A percentile compares a stretch with the other conserved stretches of the same genome.
Evolutionary conservation across 192 early-diverging fungal genomes (phyloP).

Genomic region (Coemansia asiatica): DNA sequence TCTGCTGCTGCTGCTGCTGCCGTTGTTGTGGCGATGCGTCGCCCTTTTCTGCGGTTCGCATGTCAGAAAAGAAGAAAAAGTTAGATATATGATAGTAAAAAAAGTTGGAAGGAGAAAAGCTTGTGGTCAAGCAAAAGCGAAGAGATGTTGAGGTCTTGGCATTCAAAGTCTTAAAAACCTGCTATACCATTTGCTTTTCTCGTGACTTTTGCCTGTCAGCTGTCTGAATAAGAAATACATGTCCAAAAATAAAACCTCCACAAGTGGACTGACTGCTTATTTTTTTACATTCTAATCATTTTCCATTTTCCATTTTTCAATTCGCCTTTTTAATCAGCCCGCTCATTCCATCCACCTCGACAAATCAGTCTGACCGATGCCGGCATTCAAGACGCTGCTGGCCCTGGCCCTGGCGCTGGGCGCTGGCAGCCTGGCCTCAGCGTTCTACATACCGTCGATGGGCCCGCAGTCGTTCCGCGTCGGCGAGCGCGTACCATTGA

Average conservation of each 20-base stretch:
- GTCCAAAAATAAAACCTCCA: no score
- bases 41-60: constrained; percentile 9
- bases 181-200: no score
- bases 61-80: background rate
- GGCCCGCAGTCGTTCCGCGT: constrained; percentile 42
- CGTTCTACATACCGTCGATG: constrained; percentile 53
- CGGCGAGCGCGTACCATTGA: constrained; percentile 60
- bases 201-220: no score
- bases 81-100: background rate
- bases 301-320: no score
- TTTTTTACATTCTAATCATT: no score
- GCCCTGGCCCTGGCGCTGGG: background rate
- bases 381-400: background rate
- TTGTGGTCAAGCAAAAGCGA: background rate
- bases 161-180: no score
- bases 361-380: no score
- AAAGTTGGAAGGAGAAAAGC: background rate
- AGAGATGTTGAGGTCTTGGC: background rate
- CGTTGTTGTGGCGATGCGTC: background rate
- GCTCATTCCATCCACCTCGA: no score
- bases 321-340: background rate
- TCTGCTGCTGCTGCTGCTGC: constrained; percentile 3
- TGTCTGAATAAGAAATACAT: no score
- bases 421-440: constrained; percentile 2
- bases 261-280: no score